phyloP scores from a whole-genome alignment of 2,329 filamentous ascomycete genomes.

The Hymenoscyphus scutula region DNA sequence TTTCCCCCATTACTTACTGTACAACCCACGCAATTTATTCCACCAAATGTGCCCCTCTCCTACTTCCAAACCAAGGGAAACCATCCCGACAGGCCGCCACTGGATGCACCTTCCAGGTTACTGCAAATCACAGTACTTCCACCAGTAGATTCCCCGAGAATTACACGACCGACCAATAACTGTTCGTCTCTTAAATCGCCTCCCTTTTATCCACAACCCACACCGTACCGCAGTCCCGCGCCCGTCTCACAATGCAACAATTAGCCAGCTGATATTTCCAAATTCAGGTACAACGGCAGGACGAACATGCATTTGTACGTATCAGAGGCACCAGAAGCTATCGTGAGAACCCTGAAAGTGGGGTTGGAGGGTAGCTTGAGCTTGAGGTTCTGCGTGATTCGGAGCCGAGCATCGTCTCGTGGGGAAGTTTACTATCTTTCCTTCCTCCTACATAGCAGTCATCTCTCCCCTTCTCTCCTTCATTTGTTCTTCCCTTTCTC shows the following conservation, averaged over 20 bases:
- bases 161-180: conserved; percentile 7
- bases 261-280: background rate
- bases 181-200: conserved; percentile 1
- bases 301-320: background rate
- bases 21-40: background rate
- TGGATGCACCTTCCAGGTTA: background rate
- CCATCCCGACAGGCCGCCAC: background rate
- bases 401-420: background rate
- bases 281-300: conserved; percentile 3
- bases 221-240: conserved; percentile 3
- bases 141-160: conserved; percentile 3
- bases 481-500: background rate
- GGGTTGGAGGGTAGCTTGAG: conserved; percentile 9
- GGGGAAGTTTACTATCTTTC: background rate
- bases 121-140: background rate
- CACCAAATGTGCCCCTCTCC: background rate
- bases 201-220: conserved; percentile 4
- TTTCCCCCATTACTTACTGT: too few species aligned
- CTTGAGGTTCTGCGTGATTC: background rate
- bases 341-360: background rate
- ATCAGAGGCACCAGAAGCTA: conserved; percentile 1
- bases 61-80: background rate
- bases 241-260: conserved; percentile 7
- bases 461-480: background rate
- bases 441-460: background rate